Conservation (phyloP, 805 yeast species). For the Cyberlindnera mrakii region DNA sequence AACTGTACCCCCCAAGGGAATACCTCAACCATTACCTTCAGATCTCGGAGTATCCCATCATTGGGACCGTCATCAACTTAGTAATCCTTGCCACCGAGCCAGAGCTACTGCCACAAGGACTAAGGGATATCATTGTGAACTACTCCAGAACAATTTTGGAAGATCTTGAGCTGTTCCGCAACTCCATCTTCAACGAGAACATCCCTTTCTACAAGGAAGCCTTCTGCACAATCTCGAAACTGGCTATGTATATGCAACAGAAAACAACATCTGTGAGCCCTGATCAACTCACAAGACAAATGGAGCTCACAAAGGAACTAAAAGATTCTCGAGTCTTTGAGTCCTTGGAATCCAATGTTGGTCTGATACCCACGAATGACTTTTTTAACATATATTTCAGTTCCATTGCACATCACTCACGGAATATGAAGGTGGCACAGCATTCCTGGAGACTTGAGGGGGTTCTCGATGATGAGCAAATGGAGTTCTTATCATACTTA, state of each 20-base stretch:
- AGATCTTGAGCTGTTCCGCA: slow-evolving; percentile 9
- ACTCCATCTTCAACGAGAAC: slow-evolving; percentile 10
- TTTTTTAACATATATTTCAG: slow-evolving; percentile 17
- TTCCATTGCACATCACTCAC: slow-evolving; percentile 10
- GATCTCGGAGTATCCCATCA: slow-evolving; percentile 11
- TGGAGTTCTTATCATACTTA: slow-evolving; percentile 9
- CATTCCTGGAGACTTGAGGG: slow-evolving; percentile 8
- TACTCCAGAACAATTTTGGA: slow-evolving; percentile 6
- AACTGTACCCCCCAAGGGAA: slow-evolving; percentile 12
- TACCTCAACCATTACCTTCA: slow-evolving; percentile 9
- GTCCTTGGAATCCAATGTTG: slow-evolving; percentile 13
- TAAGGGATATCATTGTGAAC: slow-evolving; percentile 10
- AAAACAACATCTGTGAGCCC: background rate
- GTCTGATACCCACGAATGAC: slow-evolving; percentile 18
- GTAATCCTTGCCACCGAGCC: slow-evolving; percentile 11
- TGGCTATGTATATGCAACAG: background rate
- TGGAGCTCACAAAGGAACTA: slow-evolving; percentile 7
- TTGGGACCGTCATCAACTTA: slow-evolving; percentile 7
- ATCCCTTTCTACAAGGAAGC: slow-evolving; percentile 16
- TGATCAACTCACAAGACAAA: slow-evolving; percentile 3
- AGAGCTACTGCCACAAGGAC: slow-evolving; percentile 9
- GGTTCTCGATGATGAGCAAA: slow-evolving; percentile 7
- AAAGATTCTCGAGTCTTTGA: slow-evolving; percentile 15
- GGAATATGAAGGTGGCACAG: slow-evolving; percentile 1
- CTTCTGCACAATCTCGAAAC: slow-evolving; percentile 6